Percentiles rank a stretch among this genome's conserved stretches.
phyloP scores from a whole-genome alignment of 2,329 filamentous ascomycete genomes.

The Verticillium klebahnii region DNA sequence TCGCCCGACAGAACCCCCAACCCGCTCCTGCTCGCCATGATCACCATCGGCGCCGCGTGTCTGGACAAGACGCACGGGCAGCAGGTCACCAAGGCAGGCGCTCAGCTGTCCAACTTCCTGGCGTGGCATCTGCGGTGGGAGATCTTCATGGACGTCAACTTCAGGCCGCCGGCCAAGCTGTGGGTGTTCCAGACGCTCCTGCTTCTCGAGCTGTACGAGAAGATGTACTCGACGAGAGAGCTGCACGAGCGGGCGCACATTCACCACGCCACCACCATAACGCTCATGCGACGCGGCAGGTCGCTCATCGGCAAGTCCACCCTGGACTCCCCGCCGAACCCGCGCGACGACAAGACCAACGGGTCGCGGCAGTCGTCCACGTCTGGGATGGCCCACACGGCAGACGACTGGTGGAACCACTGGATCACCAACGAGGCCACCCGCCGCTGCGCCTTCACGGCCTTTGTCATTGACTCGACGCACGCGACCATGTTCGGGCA shows the following conservation, averaged over 20 bases:
- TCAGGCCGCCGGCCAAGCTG: slow-evolving; percentile 85
- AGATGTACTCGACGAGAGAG: slow-evolving; percentile 91
- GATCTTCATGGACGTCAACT: slow-evolving; percentile 87
- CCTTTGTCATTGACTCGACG: slow-evolving; percentile 91
- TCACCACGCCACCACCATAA: slow-evolving; percentile 92
- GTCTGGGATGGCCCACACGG: slow-evolving; percentile 59
- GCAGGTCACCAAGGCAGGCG: slow-evolving; percentile 69
- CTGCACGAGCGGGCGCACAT: slow-evolving; percentile 94
- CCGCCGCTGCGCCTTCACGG: slow-evolving; percentile 82
- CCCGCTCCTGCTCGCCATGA: slow-evolving; percentile 79
- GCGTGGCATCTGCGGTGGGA: slow-evolving; percentile 95
- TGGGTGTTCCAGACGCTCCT: slow-evolving; percentile 94
- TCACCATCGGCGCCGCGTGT: slow-evolving; percentile 87
- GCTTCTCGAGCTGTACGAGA: slow-evolving; percentile 89
- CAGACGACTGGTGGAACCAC: slow-evolving; percentile 89
- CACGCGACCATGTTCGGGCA: slow-evolving; percentile 98
- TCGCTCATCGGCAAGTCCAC: slow-evolving; percentile 84
- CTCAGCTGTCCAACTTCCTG: slow-evolving; percentile 81
- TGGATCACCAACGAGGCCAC: slow-evolving; percentile 96
- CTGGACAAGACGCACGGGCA: slow-evolving; percentile 77
- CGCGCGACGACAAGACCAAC: slow-evolving; percentile 54
- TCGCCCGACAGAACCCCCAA: slow-evolving; percentile 82
- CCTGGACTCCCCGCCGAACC: slow-evolving; percentile 76
- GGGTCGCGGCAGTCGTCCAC: slow-evolving; percentile 58
- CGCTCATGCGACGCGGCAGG: slow-evolving; percentile 88